Base-by-base conservation (phyloP, 208 protist genomes). In the Herpetomonas muscarum region DNA sequence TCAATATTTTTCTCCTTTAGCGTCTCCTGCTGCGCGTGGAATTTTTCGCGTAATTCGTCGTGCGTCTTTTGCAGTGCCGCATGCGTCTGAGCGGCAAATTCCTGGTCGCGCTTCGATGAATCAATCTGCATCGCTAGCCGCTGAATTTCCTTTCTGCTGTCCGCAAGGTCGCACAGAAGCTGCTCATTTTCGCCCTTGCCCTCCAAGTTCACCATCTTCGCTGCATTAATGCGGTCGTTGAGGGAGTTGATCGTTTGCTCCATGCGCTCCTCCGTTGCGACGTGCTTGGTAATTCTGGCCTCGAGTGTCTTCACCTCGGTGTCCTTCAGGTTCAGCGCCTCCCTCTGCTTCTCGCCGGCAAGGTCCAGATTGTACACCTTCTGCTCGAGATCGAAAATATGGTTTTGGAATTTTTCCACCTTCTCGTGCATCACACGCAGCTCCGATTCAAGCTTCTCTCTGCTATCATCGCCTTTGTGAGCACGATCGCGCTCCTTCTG, bases 201-300 rank as follows among this genome's bases (percentile, higher is more conserved):
- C 46, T 79, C 72, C 9, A 92, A 51, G 36, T 76, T 83, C n/a
- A 79, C 31, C 74, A 86, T 74, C 53, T 87, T 90, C 17, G 59
- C 68, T 2, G 76, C 77, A 58, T 87, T 89, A 31, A 90, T 61
- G 9, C 74, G 73, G 45, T 93, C 80, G 50, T 84, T 88, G 3
- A 88, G 81, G 7, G 67, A 74, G n/a, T 36, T 80, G 53, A 88
- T 81, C 3, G 73, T 83, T 46, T 69, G 71, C 54, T 89, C 74
- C 47, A 93, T 54, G 36, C 77, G 67, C 58, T 90, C 86, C 62
- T 83, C 78, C 0, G 70, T 79, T 13, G 67, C 51, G 1, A 49
- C 31, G 30, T 81, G 68, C 32, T 80, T 74, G 28, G 55, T 66
- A 19, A 85, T 53, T 45, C 77, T 70, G 1, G 74, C 59, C 42